Evolutionary conservation across 768 basidiomycete species (phyloP).

Genomic region (Rhizopogon salebrosus): DNA sequence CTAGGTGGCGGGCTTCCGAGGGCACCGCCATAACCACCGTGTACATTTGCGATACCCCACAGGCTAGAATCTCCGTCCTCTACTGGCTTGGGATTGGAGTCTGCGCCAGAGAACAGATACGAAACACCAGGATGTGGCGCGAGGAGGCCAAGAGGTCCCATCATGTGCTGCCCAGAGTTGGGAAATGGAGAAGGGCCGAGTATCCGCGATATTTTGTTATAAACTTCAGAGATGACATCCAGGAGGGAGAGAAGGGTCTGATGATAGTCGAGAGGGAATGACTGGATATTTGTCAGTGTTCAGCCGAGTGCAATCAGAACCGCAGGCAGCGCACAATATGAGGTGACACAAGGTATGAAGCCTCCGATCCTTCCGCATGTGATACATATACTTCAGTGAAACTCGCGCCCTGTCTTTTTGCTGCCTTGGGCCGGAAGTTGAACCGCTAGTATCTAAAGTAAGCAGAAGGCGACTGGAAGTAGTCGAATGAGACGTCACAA

Average conservation of each 20-base stretch:
- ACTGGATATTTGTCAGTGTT: constrained; percentile 36
- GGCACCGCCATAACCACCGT: constrained; percentile 24
- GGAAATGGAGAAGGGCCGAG: constrained; percentile 80
- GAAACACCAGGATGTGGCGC: constrained; percentile 81
- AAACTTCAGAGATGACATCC: constrained; percentile 85
- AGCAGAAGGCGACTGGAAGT: background rate
- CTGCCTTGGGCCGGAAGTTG: constrained; percentile 53
- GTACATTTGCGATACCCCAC: constrained; percentile 68
- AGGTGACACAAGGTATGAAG: constrained; percentile 67
- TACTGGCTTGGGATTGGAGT: constrained; percentile 32
- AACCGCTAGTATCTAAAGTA: constrained; percentile 37
- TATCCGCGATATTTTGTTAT: constrained; percentile 79
- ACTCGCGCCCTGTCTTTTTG: constrained; percentile 46
- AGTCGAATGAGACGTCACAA: constrained; percentile 35
- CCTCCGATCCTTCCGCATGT: constrained; percentile 55
- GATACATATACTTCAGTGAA: constrained; percentile 56
- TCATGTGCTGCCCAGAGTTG: constrained; percentile 67
- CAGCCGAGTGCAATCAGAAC: background rate
- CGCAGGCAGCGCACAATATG: constrained; percentile 55
- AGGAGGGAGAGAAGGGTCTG: constrained; percentile 85
- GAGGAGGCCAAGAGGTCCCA: constrained; percentile 65
- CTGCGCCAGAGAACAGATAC: constrained; percentile 52
- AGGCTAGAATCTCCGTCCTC: constrained; percentile 49
- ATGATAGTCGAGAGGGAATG: constrained; percentile 87
- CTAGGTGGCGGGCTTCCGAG: constrained; percentile 48